Evolutionary conservation across 2,329 filamentous ascomycete genomes (phyloP), one percentile per base, ranked within the genome.

Genomic region (Cercospora sp.): DNA sequence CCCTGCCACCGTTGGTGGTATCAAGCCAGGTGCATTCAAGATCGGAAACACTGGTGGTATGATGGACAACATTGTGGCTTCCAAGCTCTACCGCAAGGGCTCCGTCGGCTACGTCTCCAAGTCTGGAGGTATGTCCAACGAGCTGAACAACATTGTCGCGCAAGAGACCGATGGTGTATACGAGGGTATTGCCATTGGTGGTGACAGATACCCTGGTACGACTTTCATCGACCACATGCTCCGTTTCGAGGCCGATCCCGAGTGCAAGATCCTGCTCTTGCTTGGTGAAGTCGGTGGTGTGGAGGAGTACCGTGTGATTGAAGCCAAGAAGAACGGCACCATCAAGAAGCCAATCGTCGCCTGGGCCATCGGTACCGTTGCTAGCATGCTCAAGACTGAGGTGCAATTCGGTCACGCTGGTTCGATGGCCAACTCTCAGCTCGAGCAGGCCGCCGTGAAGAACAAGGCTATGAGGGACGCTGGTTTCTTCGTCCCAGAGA

Each of bases 31-130:
- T 82, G 92, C 92, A 82, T 99, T 94, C 91, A 99, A 98, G 89
- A 99, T 99, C 74, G 95, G 95, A 82, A 99, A 99, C 89, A 99
- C 95, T 78, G 95, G 95, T 88, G 95, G 95, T 84, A 99, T 99
- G 95, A 99, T 99, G 95, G 95, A 99, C 89, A 99, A 99, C 89
- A 99, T 99, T 78, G 95, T 99, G 73, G 93, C 95, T 76, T 98
- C 95, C 82, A 99, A 99, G 90, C 92, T 99, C 70, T 99, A 99
- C 90, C 94, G 95, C 84, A 95, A 95, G 85, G 95, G 95, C 77
- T 98, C 95, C 76, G 94, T 99, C 75, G 95, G 93, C 77, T 99
- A 99, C 84, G 95, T 99, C 83, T 98, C 94, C 88, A 99, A 99
- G 88, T 99, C 95, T 68, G 95, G 95, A 80, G 95, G 95, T 85